Conservation (phyloP, 345 rosid species). For the Carallia brachiata region DNA sequence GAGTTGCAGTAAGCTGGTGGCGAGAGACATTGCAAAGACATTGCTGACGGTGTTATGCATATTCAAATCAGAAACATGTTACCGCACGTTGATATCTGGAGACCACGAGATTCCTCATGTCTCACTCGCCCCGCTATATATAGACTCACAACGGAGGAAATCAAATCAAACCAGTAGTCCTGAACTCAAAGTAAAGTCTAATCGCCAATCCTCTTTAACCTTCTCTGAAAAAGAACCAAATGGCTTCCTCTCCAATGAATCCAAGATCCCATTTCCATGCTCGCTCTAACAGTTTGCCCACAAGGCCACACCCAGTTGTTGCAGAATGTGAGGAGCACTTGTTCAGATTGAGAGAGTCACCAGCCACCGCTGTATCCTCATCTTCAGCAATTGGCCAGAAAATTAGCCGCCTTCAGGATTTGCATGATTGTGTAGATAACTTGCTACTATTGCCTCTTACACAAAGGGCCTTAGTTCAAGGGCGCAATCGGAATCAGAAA, state of each 20-base stretch:
- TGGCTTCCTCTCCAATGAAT: not conserved
- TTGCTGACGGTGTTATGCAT: not conserved
- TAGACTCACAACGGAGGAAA: not conserved
- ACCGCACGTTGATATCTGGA: not conserved
- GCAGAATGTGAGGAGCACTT: constrained; percentile 35
- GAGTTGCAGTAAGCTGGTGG: not conserved
- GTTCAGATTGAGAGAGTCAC: constrained; percentile 31
- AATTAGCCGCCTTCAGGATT: constrained; percentile 11
- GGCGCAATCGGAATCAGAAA: not conserved
- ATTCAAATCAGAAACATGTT: not conserved
- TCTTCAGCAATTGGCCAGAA: constrained; percentile 10
- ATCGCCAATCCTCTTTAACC: no score
- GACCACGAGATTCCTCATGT: constrained; percentile 5
- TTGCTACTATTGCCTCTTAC: constrained; percentile 15
- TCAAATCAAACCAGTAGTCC: no score
- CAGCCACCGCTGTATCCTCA: constrained; percentile 26
- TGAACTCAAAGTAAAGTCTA: not conserved
- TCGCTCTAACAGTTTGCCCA: constrained; percentile 47
- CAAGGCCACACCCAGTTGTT: constrained; percentile 37
- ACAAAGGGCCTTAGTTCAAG: not conserved
- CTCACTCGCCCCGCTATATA: not conserved
- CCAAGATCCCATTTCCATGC: constrained; percentile 27
- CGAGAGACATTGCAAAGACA: not conserved
- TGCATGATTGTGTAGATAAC: constrained; percentile 13
- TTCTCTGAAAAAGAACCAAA: not conserved